A percentile compares a stretch with the other conserved stretches of the same genome.
Evolutionary conservation across 2,329 filamentous ascomycete genomes (phyloP).

Genomic region (Phialophora tarda): DNA sequence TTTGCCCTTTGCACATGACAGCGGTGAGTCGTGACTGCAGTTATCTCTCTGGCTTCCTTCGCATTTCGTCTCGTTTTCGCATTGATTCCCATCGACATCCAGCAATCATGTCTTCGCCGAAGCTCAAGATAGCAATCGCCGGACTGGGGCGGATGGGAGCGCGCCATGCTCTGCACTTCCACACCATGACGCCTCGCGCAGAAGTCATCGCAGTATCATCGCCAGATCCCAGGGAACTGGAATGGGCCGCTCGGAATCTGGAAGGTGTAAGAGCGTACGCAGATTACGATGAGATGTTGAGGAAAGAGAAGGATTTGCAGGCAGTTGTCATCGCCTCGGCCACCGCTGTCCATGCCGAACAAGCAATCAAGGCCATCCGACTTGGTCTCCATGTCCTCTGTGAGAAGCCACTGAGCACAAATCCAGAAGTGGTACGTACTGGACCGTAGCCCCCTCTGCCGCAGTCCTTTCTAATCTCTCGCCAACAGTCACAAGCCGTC

Average conservation of each 20-base stretch:
- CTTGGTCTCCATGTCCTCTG: slow-evolving; percentile 62
- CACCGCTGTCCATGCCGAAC: slow-evolving; percentile 62
- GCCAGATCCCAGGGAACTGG: slow-evolving; percentile 52
- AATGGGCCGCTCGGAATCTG: slow-evolving; percentile 59
- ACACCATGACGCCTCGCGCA: slow-evolving; percentile 55
- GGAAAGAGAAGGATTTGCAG: slow-evolving; percentile 58
- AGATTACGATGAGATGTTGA: slow-evolving; percentile 63
- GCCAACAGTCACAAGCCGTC: slow-evolving; percentile 62
- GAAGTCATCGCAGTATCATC: slow-evolving; percentile 58
- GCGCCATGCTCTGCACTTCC: slow-evolving; percentile 57
- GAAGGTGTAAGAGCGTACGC: slow-evolving; percentile 60
- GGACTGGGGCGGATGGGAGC: slow-evolving; percentile 58
- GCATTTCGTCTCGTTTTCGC: not conserved
- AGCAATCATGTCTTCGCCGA: slow-evolving; percentile 37
- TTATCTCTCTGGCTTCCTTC: not conserved
- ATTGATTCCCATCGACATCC: not conserved
- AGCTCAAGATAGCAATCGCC: slow-evolving; percentile 54
- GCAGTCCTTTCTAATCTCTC: not conserved
- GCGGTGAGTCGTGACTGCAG: not conserved
- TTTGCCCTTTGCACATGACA: not conserved
- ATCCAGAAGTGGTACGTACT: slow-evolving; percentile 61
- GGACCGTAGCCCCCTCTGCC: not conserved
- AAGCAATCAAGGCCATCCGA: slow-evolving; percentile 63
- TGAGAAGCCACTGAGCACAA: slow-evolving; percentile 62
- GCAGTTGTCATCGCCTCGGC: slow-evolving; percentile 63